A percentile compares a stretch with the other conserved stretches of the same genome.
phyloP scores from a whole-genome alignment of 106 monocot species.

The Acorus calamus region DNA sequence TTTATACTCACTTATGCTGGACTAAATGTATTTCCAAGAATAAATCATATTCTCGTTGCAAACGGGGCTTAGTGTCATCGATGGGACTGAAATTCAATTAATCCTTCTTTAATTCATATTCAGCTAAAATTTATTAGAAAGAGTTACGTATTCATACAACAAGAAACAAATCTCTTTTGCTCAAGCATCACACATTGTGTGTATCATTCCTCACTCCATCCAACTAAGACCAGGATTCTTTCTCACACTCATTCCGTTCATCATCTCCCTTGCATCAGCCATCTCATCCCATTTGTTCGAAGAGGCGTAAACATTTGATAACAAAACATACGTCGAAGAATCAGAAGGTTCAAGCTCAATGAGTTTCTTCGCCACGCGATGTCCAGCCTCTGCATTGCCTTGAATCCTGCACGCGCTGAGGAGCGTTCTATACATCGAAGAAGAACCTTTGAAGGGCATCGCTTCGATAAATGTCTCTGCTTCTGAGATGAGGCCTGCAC shows the following conservation, averaged over 20 bases:
- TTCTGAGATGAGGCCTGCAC: conserved; percentile 42
- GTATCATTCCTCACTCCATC: conserved; percentile 29
- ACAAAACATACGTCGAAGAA: conserved; percentile 69
- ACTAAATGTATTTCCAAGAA: too few species aligned
- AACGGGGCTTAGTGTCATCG: too few species aligned
- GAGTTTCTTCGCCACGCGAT: conserved; percentile 32
- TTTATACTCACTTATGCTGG: too few species aligned
- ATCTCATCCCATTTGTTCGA: conserved; percentile 41
- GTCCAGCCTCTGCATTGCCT: conserved; percentile 41
- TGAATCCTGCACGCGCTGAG: conserved; percentile 56
- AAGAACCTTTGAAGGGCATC: conserved; percentile 58
- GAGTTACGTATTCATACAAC: neutral
- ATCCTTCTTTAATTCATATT: too few species aligned
- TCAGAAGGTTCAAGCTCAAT: conserved; percentile 43
- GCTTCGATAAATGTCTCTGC: conserved; percentile 49
- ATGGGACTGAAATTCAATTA: too few species aligned
- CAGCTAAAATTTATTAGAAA: too few species aligned
- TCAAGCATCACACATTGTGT: too few species aligned
- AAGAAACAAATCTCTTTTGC: conserved; percentile 30
- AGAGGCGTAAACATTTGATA: conserved; percentile 60
- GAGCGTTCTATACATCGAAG: conserved; percentile 48
- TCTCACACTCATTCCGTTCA: conserved; percentile 47
- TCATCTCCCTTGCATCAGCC: conserved; percentile 30
- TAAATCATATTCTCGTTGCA: too few species aligned
- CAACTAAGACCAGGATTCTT: conserved; percentile 74